Conservation (phyloP, 768 basidiomycete genomes). For the Suillus americanus region DNA sequence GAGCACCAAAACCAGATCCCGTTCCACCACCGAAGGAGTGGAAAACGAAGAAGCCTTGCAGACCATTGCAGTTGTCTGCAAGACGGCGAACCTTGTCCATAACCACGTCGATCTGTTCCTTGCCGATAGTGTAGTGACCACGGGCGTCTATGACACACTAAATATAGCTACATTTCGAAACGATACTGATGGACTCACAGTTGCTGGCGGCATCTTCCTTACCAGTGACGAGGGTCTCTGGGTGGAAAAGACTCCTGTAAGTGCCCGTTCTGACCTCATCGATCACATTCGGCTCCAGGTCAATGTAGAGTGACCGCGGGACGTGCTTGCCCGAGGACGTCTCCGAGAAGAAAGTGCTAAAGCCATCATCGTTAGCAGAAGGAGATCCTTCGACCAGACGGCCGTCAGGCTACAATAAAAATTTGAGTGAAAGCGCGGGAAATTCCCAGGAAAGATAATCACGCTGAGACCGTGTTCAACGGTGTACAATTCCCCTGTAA, state of each 20-base stretch:
- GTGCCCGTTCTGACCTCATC: conserved; percentile 96
- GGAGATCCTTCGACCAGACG: conserved; percentile 80
- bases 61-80: conserved; percentile 93
- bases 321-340: conserved; percentile 96
- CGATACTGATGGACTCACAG: conserved; percentile 51
- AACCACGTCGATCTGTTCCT: conserved; percentile 94
- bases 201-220: conserved; percentile 99
- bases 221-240: conserved; percentile 96
- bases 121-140: conserved; percentile 98
- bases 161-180: conserved; percentile 4
- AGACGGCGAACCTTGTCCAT: conserved; percentile 95
- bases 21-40: conserved; percentile 99
- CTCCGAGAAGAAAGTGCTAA: conserved; percentile 99
- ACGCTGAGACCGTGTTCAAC: conserved; percentile 98
- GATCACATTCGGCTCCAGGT: conserved; percentile 96
- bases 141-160: conserved; percentile 69
- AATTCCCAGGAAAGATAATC: conserved; percentile 20
- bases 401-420: conserved; percentile 79
- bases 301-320: conserved; percentile 95
- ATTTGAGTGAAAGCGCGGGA: conserved; percentile 18
- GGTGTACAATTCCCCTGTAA: conserved; percentile 95
- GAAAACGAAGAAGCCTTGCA: conserved; percentile 99
- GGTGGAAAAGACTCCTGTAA: conserved; percentile 98
- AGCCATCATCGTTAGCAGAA: conserved; percentile 81
- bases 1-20: conserved; percentile 96